phyloP scores from a whole-genome alignment of 306 rosid species.

The Cicer pinnatifidum region DNA sequence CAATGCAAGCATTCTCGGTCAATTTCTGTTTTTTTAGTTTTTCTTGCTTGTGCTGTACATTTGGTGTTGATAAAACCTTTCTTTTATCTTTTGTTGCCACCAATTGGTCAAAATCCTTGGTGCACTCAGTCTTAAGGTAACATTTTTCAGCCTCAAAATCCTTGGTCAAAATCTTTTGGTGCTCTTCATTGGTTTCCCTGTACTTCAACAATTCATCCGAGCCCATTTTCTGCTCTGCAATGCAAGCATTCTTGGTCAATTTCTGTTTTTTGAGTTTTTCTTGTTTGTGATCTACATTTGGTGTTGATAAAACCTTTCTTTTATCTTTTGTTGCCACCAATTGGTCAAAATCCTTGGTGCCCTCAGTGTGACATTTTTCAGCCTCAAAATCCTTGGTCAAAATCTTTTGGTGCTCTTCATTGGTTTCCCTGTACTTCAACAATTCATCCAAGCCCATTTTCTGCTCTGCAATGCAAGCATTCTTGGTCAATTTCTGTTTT shows the following conservation, averaged over 20 bases:
- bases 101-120: constrained; percentile 38
- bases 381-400: constrained; percentile 38
- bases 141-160: constrained; percentile 48
- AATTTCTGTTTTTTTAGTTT: constrained; percentile 53
- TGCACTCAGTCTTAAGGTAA: constrained; percentile 34
- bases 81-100: constrained; percentile 44
- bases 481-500: constrained; percentile 51
- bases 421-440: constrained; percentile 36
- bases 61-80: constrained; percentile 18
- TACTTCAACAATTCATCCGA: constrained; percentile 25
- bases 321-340: constrained; percentile 40
- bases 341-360: constrained; percentile 38
- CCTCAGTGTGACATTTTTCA: constrained; percentile 42
- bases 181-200: constrained; percentile 40
- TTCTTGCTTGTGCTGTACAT: constrained; percentile 43
- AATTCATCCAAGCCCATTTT: constrained; percentile 25
- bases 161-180: too few relatives aligned
- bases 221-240: constrained; percentile 40
- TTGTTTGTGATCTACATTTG: constrained; percentile 44
- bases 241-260: constrained; percentile 38
- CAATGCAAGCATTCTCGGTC: constrained; percentile 36
- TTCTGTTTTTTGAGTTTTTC: constrained; percentile 51
- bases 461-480: constrained; percentile 41
- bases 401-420: neutral
- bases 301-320: constrained; percentile 30